These are phyloP conservation scores for Grammothele lineata DNA, from an alignment of 768 basidiomycete genomes.

Conservation along the genomic window DNA sequence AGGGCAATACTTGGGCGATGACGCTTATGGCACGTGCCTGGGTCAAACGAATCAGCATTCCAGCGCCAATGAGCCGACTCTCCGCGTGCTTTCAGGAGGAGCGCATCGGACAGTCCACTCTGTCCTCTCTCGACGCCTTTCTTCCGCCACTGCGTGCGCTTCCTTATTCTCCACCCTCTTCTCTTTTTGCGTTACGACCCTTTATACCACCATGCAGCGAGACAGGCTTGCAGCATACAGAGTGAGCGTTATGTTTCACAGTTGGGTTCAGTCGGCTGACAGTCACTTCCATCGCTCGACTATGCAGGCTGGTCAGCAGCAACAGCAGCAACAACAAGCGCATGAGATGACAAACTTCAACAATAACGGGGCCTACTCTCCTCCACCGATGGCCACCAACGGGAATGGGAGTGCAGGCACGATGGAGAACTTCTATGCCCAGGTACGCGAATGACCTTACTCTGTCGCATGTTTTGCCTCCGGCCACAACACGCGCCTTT, in stretches of 20 bases:
- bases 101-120: no score
- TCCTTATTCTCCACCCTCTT: neutral
- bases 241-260: conserved; percentile 15
- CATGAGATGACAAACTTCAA: conserved; percentile 29
- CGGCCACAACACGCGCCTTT: no score
- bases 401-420: conserved; percentile 21
- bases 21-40: no score
- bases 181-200: neutral
- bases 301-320: conserved; percentile 27
- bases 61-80: no score
- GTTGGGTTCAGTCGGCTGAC: neutral
- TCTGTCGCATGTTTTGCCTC: no score
- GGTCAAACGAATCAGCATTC: no score
- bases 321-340: conserved; percentile 17
- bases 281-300: conserved; percentile 5
- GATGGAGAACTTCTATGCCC: conserved; percentile 28
- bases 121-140: no score
- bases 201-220: conserved; percentile 23
- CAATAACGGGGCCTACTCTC: conserved; percentile 6
- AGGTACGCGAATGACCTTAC: conserved; percentile 24
- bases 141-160: no score
- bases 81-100: no score
- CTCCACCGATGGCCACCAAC: conserved; percentile 17
- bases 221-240: conserved; percentile 26
- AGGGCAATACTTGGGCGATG: no score